Percentiles rank a stretch among this genome's conserved stretches.
phyloP scores from a whole-genome alignment of 805 yeast genomes.

The Saccharomyces eubayanus region DNA sequence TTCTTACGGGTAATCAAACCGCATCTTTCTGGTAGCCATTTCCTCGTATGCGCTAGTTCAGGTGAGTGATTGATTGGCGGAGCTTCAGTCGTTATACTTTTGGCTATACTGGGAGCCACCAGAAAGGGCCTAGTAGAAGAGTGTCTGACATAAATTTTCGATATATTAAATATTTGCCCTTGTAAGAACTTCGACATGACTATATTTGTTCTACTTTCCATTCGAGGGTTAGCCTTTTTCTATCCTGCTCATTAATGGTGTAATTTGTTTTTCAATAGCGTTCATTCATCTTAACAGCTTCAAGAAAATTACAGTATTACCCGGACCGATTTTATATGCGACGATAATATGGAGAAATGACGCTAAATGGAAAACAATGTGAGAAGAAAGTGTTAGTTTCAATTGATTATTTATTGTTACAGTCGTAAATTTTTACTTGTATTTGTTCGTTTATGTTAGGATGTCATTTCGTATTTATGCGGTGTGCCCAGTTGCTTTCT shows the following conservation, averaged over 20 bases:
- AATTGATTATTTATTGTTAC: neutral
- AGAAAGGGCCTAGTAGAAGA: constrained; percentile 24
- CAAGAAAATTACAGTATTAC: neutral
- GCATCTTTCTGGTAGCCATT: constrained; percentile 64
- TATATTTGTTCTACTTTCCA: neutral
- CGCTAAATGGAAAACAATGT: neutral
- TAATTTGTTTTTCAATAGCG: too few relatives aligned
- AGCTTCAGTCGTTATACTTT: constrained; percentile 33
- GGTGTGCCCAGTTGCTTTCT: constrained; percentile 34
- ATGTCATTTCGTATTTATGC: constrained; percentile 26
- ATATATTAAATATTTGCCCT: neutral
- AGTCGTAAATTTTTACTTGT: neutral
- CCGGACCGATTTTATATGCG: neutral
- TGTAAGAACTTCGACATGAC: neutral
- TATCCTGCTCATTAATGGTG: neutral
- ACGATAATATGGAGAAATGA: neutral
- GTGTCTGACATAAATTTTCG: constrained; percentile 2
- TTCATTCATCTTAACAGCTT: too few relatives aligned
- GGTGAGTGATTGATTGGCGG: constrained; percentile 52
- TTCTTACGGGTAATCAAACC: constrained; percentile 78
- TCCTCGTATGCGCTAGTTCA: constrained; percentile 61
- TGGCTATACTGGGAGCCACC: constrained; percentile 31
- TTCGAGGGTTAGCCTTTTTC: neutral
- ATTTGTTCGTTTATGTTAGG: neutral
- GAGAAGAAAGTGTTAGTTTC: neutral